Evolutionary conservation across 768 basidiomycete genomes (phyloP).

Genomic region (Naganishia randhawae): DNA sequence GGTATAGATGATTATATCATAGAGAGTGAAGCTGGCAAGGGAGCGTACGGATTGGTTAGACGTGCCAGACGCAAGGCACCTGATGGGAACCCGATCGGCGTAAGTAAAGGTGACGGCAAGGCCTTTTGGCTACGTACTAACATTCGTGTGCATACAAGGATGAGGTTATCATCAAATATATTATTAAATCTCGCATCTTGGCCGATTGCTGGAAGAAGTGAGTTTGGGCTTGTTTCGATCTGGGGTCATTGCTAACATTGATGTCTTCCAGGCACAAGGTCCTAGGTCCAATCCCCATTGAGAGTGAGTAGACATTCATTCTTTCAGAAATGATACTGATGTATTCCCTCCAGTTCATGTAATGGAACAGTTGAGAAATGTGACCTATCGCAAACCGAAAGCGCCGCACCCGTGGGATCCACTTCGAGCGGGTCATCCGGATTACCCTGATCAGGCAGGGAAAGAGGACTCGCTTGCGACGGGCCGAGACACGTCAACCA

Average conservation of each 20-base stretch:
- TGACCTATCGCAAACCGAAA: conserved; percentile 61
- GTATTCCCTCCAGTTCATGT: conserved; percentile 42
- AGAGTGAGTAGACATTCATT: conserved; percentile 58
- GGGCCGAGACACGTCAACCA: conserved; percentile 13
- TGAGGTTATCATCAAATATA: conserved; percentile 89
- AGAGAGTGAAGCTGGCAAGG: conserved; percentile 82
- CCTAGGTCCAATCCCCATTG: conserved; percentile 94
- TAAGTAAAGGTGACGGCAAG: conserved; percentile 56
- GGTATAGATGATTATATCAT: conserved; percentile 82
- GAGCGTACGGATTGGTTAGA: conserved; percentile 93
- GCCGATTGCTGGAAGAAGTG: conserved; percentile 96
- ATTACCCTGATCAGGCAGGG: conserved; percentile 2
- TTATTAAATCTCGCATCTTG: conserved; percentile 95
- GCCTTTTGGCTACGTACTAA: not conserved
- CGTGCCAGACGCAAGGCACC: conserved; percentile 71
- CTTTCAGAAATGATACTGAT: conserved; percentile 17
- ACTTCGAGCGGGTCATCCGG: conserved; percentile 5
- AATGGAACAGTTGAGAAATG: conserved; percentile 51
- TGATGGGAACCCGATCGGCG: conserved; percentile 68
- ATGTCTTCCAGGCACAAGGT: conserved; percentile 63
- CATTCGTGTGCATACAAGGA: conserved; percentile 54
- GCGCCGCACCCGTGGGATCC: conserved; percentile 77
- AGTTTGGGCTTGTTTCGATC: conserved; percentile 4
- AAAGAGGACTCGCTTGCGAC: not conserved
- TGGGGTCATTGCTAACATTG: not conserved